A percentile compares a stretch with the other conserved stretches of the same genome.
Evolutionary conservation across 768 basidiomycete species (phyloP).

Genomic region (Pleurotus djamor): DNA sequence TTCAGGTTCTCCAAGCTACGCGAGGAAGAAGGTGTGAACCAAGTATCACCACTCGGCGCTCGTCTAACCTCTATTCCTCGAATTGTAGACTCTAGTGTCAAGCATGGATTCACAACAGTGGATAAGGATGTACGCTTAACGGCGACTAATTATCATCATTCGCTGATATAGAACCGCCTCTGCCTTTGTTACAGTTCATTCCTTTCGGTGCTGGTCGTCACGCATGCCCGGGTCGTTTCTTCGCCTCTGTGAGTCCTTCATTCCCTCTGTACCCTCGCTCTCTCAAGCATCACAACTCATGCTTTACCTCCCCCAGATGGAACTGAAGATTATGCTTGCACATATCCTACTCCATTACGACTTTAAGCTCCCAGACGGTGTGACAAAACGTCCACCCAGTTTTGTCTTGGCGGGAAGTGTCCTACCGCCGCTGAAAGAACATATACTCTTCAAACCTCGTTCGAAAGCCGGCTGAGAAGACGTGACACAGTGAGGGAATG

Average conservation of each 20-base stretch:
- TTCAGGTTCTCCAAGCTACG: conserved; percentile 34
- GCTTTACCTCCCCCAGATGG: background rate
- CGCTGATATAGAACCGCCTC: background rate
- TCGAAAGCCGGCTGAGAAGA: too few species aligned
- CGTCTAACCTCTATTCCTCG: too few species aligned
- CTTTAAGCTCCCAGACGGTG: conserved; percentile 3
- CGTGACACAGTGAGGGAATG: too few species aligned
- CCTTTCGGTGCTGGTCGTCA: conserved; percentile 3
- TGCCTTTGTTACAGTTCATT: background rate
- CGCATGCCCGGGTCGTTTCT: conserved; percentile 7
- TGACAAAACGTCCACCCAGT: conserved; percentile 24
- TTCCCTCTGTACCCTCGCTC: background rate
- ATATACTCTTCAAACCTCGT: conserved; percentile 26
- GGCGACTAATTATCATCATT: background rate
- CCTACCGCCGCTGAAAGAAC: conserved; percentile 28
- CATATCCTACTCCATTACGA: conserved; percentile 6
- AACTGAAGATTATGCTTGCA: conserved; percentile 4
- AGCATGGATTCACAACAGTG: conserved; percentile 6
- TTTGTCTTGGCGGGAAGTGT: conserved; percentile 30
- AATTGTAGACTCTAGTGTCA: background rate
- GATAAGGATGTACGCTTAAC: conserved; percentile 4
- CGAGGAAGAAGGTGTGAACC: conserved; percentile 9
- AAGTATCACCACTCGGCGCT: background rate
- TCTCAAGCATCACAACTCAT: background rate
- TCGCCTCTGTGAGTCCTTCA: conserved; percentile 2